A percentile compares a stretch with the other conserved stretches of the same genome.
Conservation (phyloP, 1,139 yeast genomes). For the Blastobotrys capitulatus region DNA sequence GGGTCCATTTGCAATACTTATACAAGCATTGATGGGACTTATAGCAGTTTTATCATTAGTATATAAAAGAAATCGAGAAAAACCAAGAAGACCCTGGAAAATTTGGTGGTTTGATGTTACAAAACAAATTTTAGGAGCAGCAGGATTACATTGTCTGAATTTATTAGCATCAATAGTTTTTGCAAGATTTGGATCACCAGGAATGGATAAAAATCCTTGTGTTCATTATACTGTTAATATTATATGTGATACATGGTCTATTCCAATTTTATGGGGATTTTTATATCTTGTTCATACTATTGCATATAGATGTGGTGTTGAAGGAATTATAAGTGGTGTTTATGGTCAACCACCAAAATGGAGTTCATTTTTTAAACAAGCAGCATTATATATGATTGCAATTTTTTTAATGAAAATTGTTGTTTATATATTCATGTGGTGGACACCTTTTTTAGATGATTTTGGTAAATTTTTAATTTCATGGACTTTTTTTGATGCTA, state of each 20-base stretch:
- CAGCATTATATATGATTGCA: slow-evolving; percentile 58
- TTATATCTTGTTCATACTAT: slow-evolving; percentile 43
- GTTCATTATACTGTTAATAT: slow-evolving; percentile 85
- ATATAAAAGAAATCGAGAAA: slow-evolving; percentile 69
- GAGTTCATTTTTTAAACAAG: slow-evolving; percentile 66
- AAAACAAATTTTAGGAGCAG: slow-evolving; percentile 82
- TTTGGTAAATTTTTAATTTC: slow-evolving; percentile 59
- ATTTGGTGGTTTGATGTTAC: slow-evolving; percentile 89
- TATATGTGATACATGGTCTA: slow-evolving; percentile 89
- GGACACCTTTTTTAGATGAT: slow-evolving; percentile 49
- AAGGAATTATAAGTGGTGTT: slow-evolving; percentile 73
- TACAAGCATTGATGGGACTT: slow-evolving; percentile 53
- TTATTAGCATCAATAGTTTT: slow-evolving; percentile 64
- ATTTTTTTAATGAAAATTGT: slow-evolving; percentile 51
- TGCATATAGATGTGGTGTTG: slow-evolving; percentile 45
- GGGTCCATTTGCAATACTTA: slow-evolving; percentile 40
- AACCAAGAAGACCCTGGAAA: slow-evolving; percentile 80
- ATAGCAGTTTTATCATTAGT: slow-evolving; percentile 70
- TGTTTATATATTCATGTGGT: slow-evolving; percentile 51
- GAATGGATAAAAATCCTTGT: slow-evolving; percentile 36
- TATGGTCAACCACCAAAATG: slow-evolving; percentile 71
- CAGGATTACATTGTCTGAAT: slow-evolving; percentile 77
- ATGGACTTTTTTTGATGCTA: slow-evolving; percentile 78
- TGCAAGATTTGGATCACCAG: slow-evolving; percentile 31
- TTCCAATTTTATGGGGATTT: slow-evolving; percentile 64